Evolutionary conservation across 495 filamentous ascomycete species (phyloP).

Genomic region (Rhizodiscina lignyota): DNA sequence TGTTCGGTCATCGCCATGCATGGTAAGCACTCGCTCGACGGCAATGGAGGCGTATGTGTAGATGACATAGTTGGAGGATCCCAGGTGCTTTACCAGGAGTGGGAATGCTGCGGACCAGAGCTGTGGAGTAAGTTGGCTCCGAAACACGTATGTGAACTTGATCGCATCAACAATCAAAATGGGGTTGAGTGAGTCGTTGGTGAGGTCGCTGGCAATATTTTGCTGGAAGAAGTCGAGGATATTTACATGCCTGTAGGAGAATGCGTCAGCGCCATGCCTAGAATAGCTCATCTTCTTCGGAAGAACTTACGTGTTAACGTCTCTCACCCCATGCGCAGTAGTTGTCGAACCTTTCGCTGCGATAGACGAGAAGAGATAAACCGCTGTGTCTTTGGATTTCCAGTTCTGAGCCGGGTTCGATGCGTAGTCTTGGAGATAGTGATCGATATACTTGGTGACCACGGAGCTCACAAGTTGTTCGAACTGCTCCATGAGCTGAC

Average conservation of each 20-base stretch:
- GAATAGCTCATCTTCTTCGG: too few species aligned
- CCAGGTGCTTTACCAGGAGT: conserved; percentile 76
- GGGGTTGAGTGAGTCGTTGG: conserved; percentile 34
- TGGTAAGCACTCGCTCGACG: conserved; percentile 71
- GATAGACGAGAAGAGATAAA: conserved; percentile 87
- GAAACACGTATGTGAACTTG: conserved; percentile 91
- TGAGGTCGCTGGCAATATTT: conserved; percentile 69
- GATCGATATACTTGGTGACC: conserved; percentile 64
- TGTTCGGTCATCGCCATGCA: conserved; percentile 53
- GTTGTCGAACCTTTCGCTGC: conserved; percentile 82
- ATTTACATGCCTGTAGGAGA: conserved; percentile 29
- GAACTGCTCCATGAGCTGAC: conserved; percentile 74
- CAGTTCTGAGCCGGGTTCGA: conserved; percentile 58
- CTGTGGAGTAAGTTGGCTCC: conserved; percentile 68
- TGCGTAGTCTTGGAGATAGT: conserved; percentile 54
- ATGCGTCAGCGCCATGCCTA: too few species aligned
- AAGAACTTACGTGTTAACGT: conserved; percentile 61
- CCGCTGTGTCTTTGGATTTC: conserved; percentile 93
- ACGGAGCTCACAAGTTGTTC: conserved; percentile 67
- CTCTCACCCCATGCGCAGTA: conserved; percentile 68
- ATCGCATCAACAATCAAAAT: conserved; percentile 95
- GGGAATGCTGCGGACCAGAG: conserved; percentile 83
- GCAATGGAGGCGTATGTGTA: conserved; percentile 95
- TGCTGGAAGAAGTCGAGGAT: conserved; percentile 86
- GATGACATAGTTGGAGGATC: conserved; percentile 76